phyloP scores from a whole-genome alignment of 2,329 filamentous ascomycete genomes.

The Sarocladium kiliense region DNA sequence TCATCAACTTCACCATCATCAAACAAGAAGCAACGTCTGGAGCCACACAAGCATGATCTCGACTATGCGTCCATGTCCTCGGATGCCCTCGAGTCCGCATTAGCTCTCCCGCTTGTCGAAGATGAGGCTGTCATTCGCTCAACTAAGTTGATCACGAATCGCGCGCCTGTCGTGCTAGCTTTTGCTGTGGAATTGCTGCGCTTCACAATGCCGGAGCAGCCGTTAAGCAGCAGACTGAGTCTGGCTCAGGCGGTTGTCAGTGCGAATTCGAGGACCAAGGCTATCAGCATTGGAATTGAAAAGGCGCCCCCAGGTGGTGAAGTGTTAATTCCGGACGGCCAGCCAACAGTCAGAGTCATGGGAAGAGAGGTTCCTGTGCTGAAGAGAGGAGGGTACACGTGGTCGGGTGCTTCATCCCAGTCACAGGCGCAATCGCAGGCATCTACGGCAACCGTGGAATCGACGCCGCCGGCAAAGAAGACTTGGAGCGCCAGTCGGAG shows the following conservation, averaged over 20 bases:
- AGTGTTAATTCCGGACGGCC: conserved; percentile 68
- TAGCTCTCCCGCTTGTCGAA: conserved; percentile 52
- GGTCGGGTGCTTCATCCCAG: conserved; percentile 19
- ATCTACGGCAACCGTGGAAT: not conserved
- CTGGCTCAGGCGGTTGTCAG: conserved; percentile 81
- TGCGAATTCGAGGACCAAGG: conserved; percentile 73
- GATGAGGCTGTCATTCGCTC: conserved; percentile 55
- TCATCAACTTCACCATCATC: conserved; percentile 12
- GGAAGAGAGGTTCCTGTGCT: conserved; percentile 70
- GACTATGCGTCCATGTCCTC: conserved; percentile 40
- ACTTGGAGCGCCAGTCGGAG: conserved; percentile 48
- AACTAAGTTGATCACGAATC: conserved; percentile 64
- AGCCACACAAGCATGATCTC: conserved; percentile 27
- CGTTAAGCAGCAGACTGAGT: conserved; percentile 75
- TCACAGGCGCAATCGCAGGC: conserved; percentile 4
- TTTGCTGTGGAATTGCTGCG: conserved; percentile 71
- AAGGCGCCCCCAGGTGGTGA: conserved; percentile 60
- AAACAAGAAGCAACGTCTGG: conserved; percentile 27
- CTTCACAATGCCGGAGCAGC: conserved; percentile 81
- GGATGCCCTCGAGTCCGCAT: conserved; percentile 56
- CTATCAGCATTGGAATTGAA: conserved; percentile 68
- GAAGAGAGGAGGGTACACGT: conserved; percentile 68
- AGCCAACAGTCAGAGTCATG: conserved; percentile 68
- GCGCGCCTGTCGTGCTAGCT: conserved; percentile 76
- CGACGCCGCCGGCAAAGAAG: conserved; percentile 15